These are phyloP conservation scores for Craspedostauros australis DNA, from an alignment of 108 stramenopile genomes.

Conservation along the genomic window DNA sequence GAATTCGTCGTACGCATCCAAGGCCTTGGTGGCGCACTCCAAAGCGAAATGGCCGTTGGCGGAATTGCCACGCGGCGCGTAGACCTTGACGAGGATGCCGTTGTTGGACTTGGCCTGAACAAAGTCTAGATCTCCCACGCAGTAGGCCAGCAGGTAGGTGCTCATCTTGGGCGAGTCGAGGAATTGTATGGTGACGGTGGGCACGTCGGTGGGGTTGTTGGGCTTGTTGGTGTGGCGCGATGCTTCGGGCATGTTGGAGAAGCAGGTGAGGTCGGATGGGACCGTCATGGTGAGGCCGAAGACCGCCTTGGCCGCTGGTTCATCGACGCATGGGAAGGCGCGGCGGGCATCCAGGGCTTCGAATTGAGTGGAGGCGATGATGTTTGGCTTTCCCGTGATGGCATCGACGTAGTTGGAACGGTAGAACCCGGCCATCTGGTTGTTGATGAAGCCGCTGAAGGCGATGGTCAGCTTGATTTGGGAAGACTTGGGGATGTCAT, in stretches of 20 bases:
- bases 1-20: conserved; percentile 87
- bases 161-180: conserved; percentile 88
- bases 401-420: conserved; percentile 76
- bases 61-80: conserved; percentile 88
- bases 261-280: conserved; percentile 71
- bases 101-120: conserved; percentile 54
- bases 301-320: conserved; percentile 91
- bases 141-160: conserved; percentile 90
- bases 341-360: conserved; percentile 93
- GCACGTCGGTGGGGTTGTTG: conserved; percentile 17
- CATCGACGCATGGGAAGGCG: conserved; percentile 97
- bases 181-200: conserved; percentile 54
- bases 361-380: conserved; percentile 96
- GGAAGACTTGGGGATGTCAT: conserved; percentile 34
- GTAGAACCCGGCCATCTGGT: conserved; percentile 97
- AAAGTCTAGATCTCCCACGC: conserved; percentile 90
- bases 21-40: conserved; percentile 63
- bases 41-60: conserved; percentile 78
- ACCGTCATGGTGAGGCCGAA: conserved; percentile 80
- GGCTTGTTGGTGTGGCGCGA: conserved; percentile 29
- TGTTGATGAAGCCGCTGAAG: conserved; percentile 83
- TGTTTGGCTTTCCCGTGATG: conserved; percentile 67
- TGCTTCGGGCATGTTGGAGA: conserved; percentile 94
- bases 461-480: conserved; percentile 50
- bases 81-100: conserved; percentile 88